Percentiles rank a stretch among this genome's conserved stretches.
phyloP scores from a whole-genome alignment of 1,139 yeast genomes.

The Scheffersomyces insectosa region DNA sequence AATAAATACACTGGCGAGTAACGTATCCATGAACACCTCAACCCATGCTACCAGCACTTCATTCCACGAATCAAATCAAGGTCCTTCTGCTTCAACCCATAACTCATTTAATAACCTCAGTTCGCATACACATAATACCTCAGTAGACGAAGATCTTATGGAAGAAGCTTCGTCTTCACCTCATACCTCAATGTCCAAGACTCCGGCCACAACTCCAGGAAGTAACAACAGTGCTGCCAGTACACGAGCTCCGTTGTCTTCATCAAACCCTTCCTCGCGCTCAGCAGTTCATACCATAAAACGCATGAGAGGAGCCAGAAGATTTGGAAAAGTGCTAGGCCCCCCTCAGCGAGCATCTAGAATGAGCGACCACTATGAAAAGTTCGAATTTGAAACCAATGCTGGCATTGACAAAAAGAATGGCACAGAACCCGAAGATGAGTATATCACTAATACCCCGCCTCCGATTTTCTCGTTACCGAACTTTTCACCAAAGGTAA shows the following conservation, averaged over 20 bases:
- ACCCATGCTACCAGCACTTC: background rate
- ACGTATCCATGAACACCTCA: background rate
- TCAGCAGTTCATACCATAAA: conserved; percentile 20
- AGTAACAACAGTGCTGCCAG: conserved; percentile 7
- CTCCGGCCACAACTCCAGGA: conserved; percentile 22
- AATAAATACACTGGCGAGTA: background rate
- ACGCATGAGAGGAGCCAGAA: conserved; percentile 30
- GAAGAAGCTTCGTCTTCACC: conserved; percentile 12
- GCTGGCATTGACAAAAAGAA: conserved; percentile 2
- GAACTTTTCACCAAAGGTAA: conserved; percentile 15
- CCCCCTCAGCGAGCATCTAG: conserved; percentile 41
- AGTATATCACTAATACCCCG: conserved; percentile 4
- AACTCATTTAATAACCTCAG: conserved; percentile 14
- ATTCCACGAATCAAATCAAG: conserved; percentile 1
- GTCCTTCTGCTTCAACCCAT: conserved; percentile 7
- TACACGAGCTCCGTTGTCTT: too few species aligned
- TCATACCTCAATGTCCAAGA: conserved; percentile 10
- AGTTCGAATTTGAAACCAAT: conserved; percentile 6
- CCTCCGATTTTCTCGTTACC: conserved; percentile 16
- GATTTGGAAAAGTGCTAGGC: conserved; percentile 39
- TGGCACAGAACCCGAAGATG: background rate
- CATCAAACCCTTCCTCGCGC: background rate
- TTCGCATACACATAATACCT: conserved; percentile 14
- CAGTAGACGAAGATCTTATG: conserved; percentile 14
- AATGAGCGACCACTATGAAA: conserved; percentile 15